Evolutionary conservation across 2,329 filamentous ascomycete genomes (phyloP).

Genomic region (Tolypocladium pustulatum): DNA sequence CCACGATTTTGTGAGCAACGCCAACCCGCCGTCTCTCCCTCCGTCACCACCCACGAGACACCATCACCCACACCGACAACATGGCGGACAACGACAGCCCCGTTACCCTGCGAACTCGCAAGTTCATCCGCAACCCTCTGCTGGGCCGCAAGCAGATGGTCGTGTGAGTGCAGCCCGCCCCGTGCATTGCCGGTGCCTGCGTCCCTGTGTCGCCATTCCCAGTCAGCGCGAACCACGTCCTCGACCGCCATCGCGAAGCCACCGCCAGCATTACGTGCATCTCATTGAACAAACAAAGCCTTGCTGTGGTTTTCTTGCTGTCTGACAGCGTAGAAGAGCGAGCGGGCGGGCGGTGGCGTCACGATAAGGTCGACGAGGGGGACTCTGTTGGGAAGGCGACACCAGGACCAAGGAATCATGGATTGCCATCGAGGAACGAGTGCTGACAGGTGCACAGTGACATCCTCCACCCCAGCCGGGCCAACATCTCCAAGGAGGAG

Average conservation of each 20-base stretch:
- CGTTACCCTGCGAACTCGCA: slow-evolving; percentile 91
- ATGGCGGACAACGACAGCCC: slow-evolving; percentile 79
- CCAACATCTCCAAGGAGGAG: slow-evolving; percentile 99
- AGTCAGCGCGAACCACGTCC: background rate
- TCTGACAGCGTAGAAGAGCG: background rate
- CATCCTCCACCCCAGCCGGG: slow-evolving; percentile 96
- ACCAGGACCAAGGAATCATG: background rate
- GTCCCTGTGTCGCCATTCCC: background rate
- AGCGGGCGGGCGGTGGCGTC: background rate
- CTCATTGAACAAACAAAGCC: background rate
- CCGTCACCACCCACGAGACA: slow-evolving; percentile 21
- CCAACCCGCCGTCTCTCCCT: slow-evolving; percentile 16
- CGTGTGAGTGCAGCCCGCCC: slow-evolving; percentile 62
- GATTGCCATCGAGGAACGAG: background rate
- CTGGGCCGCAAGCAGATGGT: slow-evolving; percentile 99
- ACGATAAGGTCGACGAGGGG: background rate
- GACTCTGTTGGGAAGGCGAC: background rate
- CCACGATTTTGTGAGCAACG: slow-evolving; percentile 17
- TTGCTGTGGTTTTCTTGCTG: background rate
- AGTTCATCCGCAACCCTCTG: slow-evolving; percentile 99
- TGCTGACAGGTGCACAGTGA: slow-evolving; percentile 58
- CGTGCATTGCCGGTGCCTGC: background rate
- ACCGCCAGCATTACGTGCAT: background rate
- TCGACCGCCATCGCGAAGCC: background rate
- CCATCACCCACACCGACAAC: slow-evolving; percentile 43